Base-by-base conservation (phyloP, 1,284 basidiomycete genomes). In the Anthracocystis setariae region DNA sequence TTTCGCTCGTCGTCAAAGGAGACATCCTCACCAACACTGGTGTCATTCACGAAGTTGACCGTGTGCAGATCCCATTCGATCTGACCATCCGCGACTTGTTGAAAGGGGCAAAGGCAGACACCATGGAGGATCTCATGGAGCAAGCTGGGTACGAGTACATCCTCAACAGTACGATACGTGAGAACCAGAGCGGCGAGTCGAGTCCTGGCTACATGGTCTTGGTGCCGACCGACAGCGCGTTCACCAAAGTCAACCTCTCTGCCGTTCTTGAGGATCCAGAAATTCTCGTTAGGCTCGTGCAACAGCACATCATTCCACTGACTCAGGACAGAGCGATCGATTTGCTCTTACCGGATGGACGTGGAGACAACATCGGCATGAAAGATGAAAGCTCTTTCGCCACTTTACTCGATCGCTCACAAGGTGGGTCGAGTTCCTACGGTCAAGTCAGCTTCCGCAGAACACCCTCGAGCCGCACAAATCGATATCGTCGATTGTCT, bases 171-270 rank as follows among this genome's bases (percentile, higher is more conserved):
- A 91, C 90, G 1, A 46, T 67, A 12, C 46, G 46, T 1, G 37
- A 35, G 13, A 53, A 58, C 37, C 32, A 57, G 35, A 55, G 48
- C 20, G 13, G 25, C 23, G 35, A 46, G 18, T 21, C 44, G 20
- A 49, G 44, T 25, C 33, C 38, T 13, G 55, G 59, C 38, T 68
- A 59, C 49, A 59, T 82, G 24, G 54, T 99, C 1, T 86, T 99
- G 5, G 92, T 91, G 73, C 96, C 96, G 1, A 90, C 89, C 1
- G 96, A 99, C 79, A 89, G 90, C 61, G 94, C 95, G 0, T 96
- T 98, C 86, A 90, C 93, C 71, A 85, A 87, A n/a, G 84, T 92
- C 78, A 95, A 98, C 83, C 84, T 98, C 47, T 93, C 93, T 0
- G 84, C 86, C 61, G 87, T 97, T 55, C 89, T 90, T 64, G 46